Evolutionary conservation across 495 filamentous ascomycete species (phyloP), one percentile per base, ranked within the genome.

Genomic region (Aspergillus conjunctus): DNA sequence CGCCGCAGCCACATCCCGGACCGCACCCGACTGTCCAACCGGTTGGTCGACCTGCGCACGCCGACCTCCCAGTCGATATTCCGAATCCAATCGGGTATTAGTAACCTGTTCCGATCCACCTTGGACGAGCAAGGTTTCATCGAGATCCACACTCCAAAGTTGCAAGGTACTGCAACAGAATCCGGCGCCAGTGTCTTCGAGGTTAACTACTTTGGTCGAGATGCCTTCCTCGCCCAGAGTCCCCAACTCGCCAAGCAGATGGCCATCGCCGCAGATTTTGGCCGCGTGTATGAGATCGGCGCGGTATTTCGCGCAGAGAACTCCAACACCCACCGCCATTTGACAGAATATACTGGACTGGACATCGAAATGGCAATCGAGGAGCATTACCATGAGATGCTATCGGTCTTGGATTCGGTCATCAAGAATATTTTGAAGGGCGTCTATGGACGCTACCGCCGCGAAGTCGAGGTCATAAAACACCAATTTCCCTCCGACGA

Each of bases 331-430:
- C 91, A 95, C 62, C 84, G 93, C 55, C 93, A 97, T 69, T 87
- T 97, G 87, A 97, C 92, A 4, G 93, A 96, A 71, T 97, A 96
- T 74, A 97, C 91, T 12, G 93, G 93, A 59, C 83, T 98, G 57
- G 93, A 98, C 87, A 66, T 97, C 53, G 93, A 97, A 74, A 97
- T 97, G 92, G 88, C 91, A 12, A 96, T 97, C 67, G 87, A 93
- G 53, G 85, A 95, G 58, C 83, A 92, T 72, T 97, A 97, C 72
- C 84, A 89, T 63, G 93, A 98, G 71, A 91, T 92, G 64, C 77
- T 90, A 10, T 76, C 88, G 45, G 81, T 87, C 50, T 78, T 97
- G 12, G 92, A 96, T 68, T 82, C 82, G 31, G 86, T 88, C 9
- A 86, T 98, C 67, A 85, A 96, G 64, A 79, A 87, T 66, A 96